Evolutionary conservation across 2,329 filamentous ascomycete genomes (phyloP).

Genomic region (Thelonectria rubi): DNA sequence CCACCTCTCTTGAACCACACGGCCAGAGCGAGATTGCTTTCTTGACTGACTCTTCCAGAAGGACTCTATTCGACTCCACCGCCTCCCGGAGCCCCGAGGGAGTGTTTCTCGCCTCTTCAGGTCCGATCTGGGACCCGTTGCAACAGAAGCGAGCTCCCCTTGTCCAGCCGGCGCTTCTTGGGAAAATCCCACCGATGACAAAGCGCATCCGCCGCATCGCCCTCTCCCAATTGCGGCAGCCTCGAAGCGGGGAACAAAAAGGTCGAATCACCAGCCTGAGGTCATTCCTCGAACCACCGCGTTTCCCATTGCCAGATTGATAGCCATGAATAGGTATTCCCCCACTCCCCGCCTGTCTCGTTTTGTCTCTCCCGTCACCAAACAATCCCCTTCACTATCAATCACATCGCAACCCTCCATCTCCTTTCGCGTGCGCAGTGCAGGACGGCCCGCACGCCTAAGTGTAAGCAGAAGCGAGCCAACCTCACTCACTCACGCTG

Average conservation of each 20-base stretch:
- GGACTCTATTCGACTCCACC: slow-evolving; percentile 9
- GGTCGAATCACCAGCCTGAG: slow-evolving; percentile 24
- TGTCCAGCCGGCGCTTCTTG: background rate
- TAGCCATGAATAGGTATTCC: background rate
- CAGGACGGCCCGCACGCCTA: slow-evolving; percentile 14
- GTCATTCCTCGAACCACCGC: slow-evolving; percentile 30
- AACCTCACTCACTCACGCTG: too few relatives aligned
- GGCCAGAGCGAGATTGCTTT: slow-evolving; percentile 6
- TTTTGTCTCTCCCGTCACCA: background rate
- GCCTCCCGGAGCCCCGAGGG: slow-evolving; percentile 12
- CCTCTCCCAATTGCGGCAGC: background rate
- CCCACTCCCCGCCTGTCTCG: background rate
- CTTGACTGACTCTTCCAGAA: slow-evolving; percentile 10
- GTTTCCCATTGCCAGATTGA: background rate
- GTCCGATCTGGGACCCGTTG: background rate
- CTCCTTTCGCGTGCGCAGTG: slow-evolving; percentile 2
- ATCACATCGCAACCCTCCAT: background rate
- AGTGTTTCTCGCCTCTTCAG: background rate
- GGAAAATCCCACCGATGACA: slow-evolving; percentile 1
- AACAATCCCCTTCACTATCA: too few relatives aligned
- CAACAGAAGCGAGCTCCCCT: background rate
- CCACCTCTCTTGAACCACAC: background rate
- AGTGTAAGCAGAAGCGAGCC: slow-evolving; percentile 14
- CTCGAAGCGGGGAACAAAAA: slow-evolving; percentile 4
- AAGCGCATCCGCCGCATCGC: background rate